Conservation (phyloP, 1,139 yeast genomes). For the Candida labiduridarum region DNA sequence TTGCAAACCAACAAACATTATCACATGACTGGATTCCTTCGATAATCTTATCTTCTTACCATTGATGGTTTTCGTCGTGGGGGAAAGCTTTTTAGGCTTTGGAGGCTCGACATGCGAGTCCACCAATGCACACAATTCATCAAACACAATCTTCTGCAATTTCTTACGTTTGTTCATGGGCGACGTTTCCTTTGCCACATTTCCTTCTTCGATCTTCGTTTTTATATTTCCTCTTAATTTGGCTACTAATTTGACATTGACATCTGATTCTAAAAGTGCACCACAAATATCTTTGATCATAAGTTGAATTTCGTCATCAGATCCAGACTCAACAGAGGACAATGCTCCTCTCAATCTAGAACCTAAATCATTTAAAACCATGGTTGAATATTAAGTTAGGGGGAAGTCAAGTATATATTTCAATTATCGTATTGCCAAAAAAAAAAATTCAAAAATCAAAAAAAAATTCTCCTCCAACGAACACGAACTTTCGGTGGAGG, state of each 20-base stretch:
- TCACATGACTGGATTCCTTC: constrained; percentile 50
- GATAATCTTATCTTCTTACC: constrained; percentile 36
- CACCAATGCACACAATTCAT: constrained; percentile 84
- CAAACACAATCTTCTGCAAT: constrained; percentile 90
- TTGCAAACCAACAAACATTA: constrained; percentile 97
- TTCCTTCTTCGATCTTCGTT: constrained; percentile 46
- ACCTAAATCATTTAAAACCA: constrained; percentile 97
- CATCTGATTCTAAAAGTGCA: constrained; percentile 90
- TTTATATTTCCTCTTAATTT: constrained; percentile 75
- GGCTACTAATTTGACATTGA: constrained; percentile 82
- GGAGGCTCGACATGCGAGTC: constrained; percentile 71
- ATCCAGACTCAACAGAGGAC: constrained; percentile 54
- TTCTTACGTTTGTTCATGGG: constrained; percentile 71
- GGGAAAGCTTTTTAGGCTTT: constrained; percentile 72
- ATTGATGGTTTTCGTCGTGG: constrained; percentile 24
- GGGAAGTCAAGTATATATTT: background rate
- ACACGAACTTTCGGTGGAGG: constrained; percentile 2
- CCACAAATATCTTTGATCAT: constrained; percentile 88
- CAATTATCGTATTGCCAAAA: background rate
- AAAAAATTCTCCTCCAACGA: background rate
- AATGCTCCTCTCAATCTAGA: constrained; percentile 79
- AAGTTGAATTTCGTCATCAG: constrained; percentile 42
- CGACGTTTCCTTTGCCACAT: constrained; percentile 52
- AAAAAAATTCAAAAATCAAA: constrained; percentile 2
- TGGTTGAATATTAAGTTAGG: constrained; percentile 22